Evolutionary conservation across 495 filamentous ascomycete species (phyloP).

Genomic region (Penicillium silybi): DNA sequence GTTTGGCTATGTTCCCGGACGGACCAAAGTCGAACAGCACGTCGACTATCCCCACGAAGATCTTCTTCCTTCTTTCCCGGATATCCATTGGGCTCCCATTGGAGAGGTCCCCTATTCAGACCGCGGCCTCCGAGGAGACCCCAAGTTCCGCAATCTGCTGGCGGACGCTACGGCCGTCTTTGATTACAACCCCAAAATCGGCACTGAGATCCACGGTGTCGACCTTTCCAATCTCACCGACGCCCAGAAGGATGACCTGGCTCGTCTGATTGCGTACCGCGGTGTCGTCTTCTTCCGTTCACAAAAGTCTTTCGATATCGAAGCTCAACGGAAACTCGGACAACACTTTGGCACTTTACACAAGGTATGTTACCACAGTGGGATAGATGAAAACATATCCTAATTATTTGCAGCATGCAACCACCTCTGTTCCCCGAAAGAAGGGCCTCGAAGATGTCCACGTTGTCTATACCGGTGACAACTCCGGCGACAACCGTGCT

Average conservation of each 20-base stretch:
- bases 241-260: slow-evolving; percentile 70
- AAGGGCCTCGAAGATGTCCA: slow-evolving; percentile 65
- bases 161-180: slow-evolving; percentile 50
- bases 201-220: slow-evolving; percentile 68
- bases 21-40: slow-evolving; percentile 41
- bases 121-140: slow-evolving; percentile 51
- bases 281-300: slow-evolving; percentile 72
- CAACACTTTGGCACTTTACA: slow-evolving; percentile 65
- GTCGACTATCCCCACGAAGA: slow-evolving; percentile 53
- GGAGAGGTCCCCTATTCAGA: slow-evolving; percentile 50
- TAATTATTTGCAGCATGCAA: slow-evolving; percentile 41
- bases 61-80: slow-evolving; percentile 54
- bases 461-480: slow-evolving; percentile 62
- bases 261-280: slow-evolving; percentile 63
- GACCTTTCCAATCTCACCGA: slow-evolving; percentile 64
- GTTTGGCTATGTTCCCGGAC: slow-evolving; percentile 46
- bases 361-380: slow-evolving; percentile 32
- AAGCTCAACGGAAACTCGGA: slow-evolving; percentile 62
- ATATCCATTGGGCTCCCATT: slow-evolving; percentile 51
- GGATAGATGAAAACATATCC: not conserved
- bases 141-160: slow-evolving; percentile 50
- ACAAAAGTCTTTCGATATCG: slow-evolving; percentile 63
- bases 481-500: slow-evolving; percentile 56
- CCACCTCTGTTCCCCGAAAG: slow-evolving; percentile 55
- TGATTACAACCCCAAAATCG: slow-evolving; percentile 65